Evolutionary conservation across 768 basidiomycete species (phyloP).

Genomic region (Tulasnella sp.): DNA sequence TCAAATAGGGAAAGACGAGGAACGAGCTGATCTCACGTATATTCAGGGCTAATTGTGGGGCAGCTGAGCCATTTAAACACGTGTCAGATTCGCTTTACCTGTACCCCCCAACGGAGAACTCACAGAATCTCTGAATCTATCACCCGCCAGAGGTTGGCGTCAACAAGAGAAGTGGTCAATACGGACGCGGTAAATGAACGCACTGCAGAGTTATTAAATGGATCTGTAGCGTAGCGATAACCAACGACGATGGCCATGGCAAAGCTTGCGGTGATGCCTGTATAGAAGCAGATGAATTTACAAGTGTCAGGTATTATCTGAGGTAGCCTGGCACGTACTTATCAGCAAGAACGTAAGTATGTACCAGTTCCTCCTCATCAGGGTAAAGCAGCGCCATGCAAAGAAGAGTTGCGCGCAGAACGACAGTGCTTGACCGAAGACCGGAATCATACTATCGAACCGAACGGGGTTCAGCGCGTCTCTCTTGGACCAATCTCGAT

Average conservation of each 20-base stretch:
- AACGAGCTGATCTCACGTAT: background rate
- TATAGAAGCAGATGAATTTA: background rate
- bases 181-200: background rate
- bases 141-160: background rate
- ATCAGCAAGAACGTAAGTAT: background rate
- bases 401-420: constrained; percentile 18
- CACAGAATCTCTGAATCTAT: constrained; percentile 9
- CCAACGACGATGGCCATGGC: background rate
- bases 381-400: constrained; percentile 1
- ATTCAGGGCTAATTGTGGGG: constrained; percentile 1
- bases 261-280: constrained; percentile 5
- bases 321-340: background rate
- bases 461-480: background rate
- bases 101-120: background rate
- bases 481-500: background rate
- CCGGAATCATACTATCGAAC: background rate
- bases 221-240: background rate
- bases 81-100: background rate
- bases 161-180: background rate
- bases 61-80: background rate
- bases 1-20: background rate
- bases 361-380: constrained; percentile 5
- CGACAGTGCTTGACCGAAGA: background rate
- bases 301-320: background rate
- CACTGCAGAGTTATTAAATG: background rate